phyloP scores from a whole-genome alignment of 2,329 filamentous ascomycete genomes.

The Aureobasidium melanogenum region DNA sequence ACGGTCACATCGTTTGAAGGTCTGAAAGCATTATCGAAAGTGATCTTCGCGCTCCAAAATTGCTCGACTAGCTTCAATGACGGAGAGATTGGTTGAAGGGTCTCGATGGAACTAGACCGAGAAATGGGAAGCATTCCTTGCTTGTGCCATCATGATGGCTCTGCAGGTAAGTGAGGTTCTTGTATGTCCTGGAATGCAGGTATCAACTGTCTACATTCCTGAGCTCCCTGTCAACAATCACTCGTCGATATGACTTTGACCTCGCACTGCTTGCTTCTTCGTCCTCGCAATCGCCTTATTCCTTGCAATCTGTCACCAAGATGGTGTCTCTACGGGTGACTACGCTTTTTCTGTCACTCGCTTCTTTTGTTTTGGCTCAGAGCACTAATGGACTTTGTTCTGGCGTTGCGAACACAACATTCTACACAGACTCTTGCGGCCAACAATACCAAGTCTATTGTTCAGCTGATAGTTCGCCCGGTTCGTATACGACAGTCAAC shows the following conservation, averaged over 20 bases:
- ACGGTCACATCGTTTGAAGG: too few relatives aligned
- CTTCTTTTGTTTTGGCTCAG: not conserved
- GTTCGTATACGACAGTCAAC: not conserved
- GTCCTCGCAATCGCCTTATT: not conserved
- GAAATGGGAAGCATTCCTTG: not conserved
- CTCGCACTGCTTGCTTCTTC: not conserved
- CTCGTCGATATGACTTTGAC: not conserved
- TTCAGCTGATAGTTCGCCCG: conserved; percentile 10
- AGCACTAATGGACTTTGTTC: not conserved
- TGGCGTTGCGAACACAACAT: not conserved
- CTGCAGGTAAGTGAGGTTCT: not conserved
- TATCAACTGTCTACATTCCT: not conserved
- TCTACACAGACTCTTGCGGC: conserved; percentile 11
- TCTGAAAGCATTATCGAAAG: too few relatives aligned
- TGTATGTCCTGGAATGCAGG: not conserved
- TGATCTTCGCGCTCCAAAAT: too few relatives aligned
- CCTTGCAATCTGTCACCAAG: not conserved
- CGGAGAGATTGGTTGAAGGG: not conserved
- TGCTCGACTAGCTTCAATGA: too few relatives aligned
- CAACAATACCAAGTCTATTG: conserved; percentile 12
- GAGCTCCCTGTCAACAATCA: conserved; percentile 1
- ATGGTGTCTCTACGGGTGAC: conserved; percentile 8
- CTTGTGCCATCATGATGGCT: not conserved
- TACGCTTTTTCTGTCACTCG: not conserved
- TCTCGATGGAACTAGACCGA: not conserved